phyloP scores from a whole-genome alignment of 306 rosid species.

The Geum urbanum region DNA sequence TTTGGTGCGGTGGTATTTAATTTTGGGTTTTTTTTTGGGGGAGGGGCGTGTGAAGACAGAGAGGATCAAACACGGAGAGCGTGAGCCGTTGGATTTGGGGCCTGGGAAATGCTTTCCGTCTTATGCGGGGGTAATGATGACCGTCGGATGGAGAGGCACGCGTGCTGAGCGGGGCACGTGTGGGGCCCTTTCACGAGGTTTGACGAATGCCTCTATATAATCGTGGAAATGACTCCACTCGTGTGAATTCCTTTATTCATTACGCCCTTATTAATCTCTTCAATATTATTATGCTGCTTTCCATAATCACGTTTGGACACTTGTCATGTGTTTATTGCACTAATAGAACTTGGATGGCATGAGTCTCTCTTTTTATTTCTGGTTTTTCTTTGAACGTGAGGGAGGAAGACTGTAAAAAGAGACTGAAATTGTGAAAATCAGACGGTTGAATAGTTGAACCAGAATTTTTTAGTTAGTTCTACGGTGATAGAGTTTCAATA shows the following conservation, averaged over 20 bases:
- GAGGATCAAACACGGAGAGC: slow-evolving; percentile 33
- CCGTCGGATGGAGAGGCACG: slow-evolving; percentile 81
- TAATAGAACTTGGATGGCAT: neutral
- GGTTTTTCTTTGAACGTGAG: too few relatives aligned
- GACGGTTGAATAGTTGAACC: too few relatives aligned
- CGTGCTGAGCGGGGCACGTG: slow-evolving; percentile 48
- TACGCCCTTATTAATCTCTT: neutral
- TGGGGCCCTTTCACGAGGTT: slow-evolving; percentile 50
- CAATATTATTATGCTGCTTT: neutral
- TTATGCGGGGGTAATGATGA: slow-evolving; percentile 40
- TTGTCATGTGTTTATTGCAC: neutral
- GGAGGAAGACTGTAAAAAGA: too few relatives aligned
- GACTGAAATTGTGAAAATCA: too few relatives aligned
- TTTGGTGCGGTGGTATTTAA: slow-evolving; percentile 17
- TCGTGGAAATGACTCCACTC: slow-evolving; percentile 23
- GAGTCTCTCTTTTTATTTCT: too few relatives aligned
- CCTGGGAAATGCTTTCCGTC: slow-evolving; percentile 69
- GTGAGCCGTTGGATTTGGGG: slow-evolving; percentile 67
- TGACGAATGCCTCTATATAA: slow-evolving; percentile 41
- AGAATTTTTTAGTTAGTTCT: too few relatives aligned
- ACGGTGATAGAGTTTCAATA: too few relatives aligned
- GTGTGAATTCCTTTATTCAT: slow-evolving; percentile 28
- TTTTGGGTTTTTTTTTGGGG: slow-evolving; percentile 21
- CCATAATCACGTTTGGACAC: slow-evolving; percentile 2
- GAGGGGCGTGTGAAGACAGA: slow-evolving; percentile 24